phyloP scores from a whole-genome alignment of 2,329 filamentous ascomycete genomes.

The Pestalotiopsis sp. region DNA sequence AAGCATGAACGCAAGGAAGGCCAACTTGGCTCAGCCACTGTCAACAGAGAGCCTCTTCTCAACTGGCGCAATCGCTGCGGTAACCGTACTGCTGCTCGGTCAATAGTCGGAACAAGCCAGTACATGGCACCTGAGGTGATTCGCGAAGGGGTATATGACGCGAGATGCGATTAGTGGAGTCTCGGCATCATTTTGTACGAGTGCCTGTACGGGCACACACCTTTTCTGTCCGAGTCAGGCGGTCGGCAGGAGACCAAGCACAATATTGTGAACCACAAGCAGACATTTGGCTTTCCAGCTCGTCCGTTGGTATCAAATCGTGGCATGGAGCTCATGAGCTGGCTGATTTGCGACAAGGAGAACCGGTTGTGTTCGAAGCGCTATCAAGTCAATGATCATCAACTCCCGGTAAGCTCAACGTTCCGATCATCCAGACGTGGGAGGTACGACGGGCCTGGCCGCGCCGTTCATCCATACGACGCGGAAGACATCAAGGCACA shows the following conservation, averaged over 20 bases:
- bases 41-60: conserved; percentile 54
- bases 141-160: conserved; percentile 80
- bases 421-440: conserved; percentile 29
- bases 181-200: conserved; percentile 93
- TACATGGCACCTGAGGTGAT: conserved; percentile 99
- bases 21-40: conserved; percentile 39
- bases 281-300: conserved; percentile 71
- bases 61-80: conserved; percentile 71
- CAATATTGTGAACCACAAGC: conserved; percentile 77
- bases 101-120: conserved; percentile 92
- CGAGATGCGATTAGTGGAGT: conserved; percentile 96
- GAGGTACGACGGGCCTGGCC: conserved; percentile 36
- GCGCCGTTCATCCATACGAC: conserved; percentile 80
- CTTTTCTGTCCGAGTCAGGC: conserved; percentile 79
- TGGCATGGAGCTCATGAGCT: conserved; percentile 77
- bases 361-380: conserved; percentile 74
- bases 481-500: conserved; percentile 89
- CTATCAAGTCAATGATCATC: conserved; percentile 69
- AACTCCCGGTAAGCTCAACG: conserved; percentile 12
- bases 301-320: conserved; percentile 66
- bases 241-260: conserved; percentile 78
- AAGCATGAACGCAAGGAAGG: conserved; percentile 40
- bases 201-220: conserved; percentile 89
- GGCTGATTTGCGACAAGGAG: conserved; percentile 74
- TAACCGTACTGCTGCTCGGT: conserved; percentile 75